Percentiles rank a stretch among this genome's conserved stretches.
phyloP scores from a whole-genome alignment of 805 yeast species.

The Barnettozyma californica region DNA sequence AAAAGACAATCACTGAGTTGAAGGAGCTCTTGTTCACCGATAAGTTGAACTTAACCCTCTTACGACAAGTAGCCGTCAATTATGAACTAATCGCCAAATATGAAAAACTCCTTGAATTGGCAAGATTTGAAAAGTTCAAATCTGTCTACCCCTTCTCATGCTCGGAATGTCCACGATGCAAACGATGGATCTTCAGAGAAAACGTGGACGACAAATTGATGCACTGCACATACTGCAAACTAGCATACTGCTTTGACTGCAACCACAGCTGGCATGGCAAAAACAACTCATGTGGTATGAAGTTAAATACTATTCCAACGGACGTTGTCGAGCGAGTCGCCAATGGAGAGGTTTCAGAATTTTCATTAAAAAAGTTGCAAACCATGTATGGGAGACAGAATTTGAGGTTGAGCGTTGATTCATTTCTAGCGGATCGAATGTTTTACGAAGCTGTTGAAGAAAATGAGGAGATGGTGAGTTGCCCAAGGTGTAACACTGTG shows the following conservation, averaged over 20 bases:
- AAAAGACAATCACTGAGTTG: constrained; percentile 27
- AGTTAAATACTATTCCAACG: constrained; percentile 25
- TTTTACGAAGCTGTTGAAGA: constrained; percentile 39
- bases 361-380: constrained; percentile 31
- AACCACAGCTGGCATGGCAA: constrained; percentile 59
- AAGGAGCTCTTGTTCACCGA: constrained; percentile 36
- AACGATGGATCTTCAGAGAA: constrained; percentile 40
- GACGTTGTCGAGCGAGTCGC: constrained; percentile 23
- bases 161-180: constrained; percentile 50
- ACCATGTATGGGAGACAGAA: constrained; percentile 41
- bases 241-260: constrained; percentile 54
- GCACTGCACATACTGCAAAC: constrained; percentile 43
- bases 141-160: constrained; percentile 43
- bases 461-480: constrained; percentile 38
- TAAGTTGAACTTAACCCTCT: constrained; percentile 31
- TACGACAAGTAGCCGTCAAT: constrained; percentile 28
- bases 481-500: constrained; percentile 47
- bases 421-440: constrained; percentile 40
- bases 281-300: constrained; percentile 39
- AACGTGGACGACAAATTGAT: constrained; percentile 42
- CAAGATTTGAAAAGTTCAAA: constrained; percentile 38
- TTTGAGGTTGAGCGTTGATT: constrained; percentile 38
- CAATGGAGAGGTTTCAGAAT: constrained; percentile 26
- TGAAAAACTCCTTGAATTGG: constrained; percentile 30
- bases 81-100: constrained; percentile 33